Evolutionary conservation across 352 stramenopile species (phyloP).

Genomic region (Saprolegnia parasitica): DNA sequence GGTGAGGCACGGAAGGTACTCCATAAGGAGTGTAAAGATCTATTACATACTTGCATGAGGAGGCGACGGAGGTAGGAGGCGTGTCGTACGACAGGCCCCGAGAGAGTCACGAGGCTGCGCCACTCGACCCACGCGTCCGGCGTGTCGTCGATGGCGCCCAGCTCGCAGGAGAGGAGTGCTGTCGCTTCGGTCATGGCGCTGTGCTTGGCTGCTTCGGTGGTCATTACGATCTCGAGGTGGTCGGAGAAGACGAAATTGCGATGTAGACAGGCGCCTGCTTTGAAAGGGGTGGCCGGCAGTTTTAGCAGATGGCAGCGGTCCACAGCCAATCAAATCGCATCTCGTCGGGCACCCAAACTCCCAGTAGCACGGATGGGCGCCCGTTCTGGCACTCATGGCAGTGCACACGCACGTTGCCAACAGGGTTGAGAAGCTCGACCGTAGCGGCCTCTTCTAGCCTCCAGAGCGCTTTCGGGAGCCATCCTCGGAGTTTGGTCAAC

Average conservation of each 20-base stretch:
- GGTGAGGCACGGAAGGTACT: conserved; percentile 54
- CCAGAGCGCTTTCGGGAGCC: too few relatives aligned
- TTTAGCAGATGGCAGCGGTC: conserved; percentile 3
- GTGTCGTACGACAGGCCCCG: neutral
- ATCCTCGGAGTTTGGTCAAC: too few relatives aligned
- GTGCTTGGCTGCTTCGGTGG: neutral
- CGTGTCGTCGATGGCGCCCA: neutral
- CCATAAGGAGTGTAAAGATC: conserved; percentile 34
- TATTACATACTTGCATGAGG: neutral
- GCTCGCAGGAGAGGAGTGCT: neutral
- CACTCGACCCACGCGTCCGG: conserved; percentile 4
- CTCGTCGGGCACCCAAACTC: too few relatives aligned
- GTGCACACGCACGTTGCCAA: too few relatives aligned
- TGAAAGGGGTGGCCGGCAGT: neutral
- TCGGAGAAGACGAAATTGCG: neutral
- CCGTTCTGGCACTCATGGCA: too few relatives aligned
- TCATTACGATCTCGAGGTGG: neutral
- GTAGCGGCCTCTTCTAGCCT: too few relatives aligned
- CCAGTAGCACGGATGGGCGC: too few relatives aligned
- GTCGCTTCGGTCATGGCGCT: neutral
- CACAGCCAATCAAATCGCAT: too few relatives aligned
- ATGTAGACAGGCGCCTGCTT: neutral
- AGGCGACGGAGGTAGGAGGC: too few relatives aligned
- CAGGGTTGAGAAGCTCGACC: too few relatives aligned
- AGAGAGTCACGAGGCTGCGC: neutral